A percentile compares a stretch with the other conserved stretches of the same genome.
Conservation (phyloP, 2,329 filamentous ascomycete species). For the Blumeriella jaapii region DNA sequence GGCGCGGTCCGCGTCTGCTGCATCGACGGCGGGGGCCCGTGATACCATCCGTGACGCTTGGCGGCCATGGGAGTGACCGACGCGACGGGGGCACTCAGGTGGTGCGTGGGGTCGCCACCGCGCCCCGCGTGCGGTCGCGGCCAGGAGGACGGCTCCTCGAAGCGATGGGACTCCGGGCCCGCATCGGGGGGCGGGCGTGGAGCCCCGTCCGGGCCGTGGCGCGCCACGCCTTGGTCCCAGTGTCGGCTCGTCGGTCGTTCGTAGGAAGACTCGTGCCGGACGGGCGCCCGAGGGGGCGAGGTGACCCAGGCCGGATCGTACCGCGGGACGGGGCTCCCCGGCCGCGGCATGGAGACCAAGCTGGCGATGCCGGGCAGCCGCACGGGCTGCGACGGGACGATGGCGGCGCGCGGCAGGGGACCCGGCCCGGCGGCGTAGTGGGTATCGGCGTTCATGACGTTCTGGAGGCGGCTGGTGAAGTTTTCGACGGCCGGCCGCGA, state of each 20-base stretch:
- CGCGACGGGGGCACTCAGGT: constrained; percentile 49
- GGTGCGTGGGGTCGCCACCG: constrained; percentile 34
- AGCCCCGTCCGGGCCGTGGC: constrained; percentile 43
- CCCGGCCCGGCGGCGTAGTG: constrained; percentile 33
- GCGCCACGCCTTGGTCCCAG: constrained; percentile 47
- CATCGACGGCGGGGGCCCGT: constrained; percentile 34
- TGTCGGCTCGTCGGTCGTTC: no score
- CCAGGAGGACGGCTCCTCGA: constrained; percentile 38
- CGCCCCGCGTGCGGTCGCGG: constrained; percentile 23
- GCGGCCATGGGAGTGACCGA: constrained; percentile 44
- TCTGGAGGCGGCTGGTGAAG: constrained; percentile 56
- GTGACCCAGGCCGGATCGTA: constrained; percentile 40
- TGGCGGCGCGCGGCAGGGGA: constrained; percentile 18
- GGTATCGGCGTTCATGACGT: constrained; percentile 61
- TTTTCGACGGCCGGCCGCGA: constrained; percentile 37
- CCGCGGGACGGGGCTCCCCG: constrained; percentile 37
- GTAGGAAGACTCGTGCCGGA: no score
- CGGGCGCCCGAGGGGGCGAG: no score
- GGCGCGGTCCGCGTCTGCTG: constrained; percentile 36
- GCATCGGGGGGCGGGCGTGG: constrained; percentile 39
- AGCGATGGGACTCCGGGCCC: constrained; percentile 41
- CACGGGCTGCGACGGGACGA: constrained; percentile 23
- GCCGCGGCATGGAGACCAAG: neutral
- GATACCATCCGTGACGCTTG: constrained; percentile 65
- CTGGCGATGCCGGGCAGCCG: neutral